Percentiles rank a stretch among this genome's conserved stretches.
Evolutionary conservation across 1,139 yeast species (phyloP).

Genomic region (Suhomyces chickasaworum): DNA sequence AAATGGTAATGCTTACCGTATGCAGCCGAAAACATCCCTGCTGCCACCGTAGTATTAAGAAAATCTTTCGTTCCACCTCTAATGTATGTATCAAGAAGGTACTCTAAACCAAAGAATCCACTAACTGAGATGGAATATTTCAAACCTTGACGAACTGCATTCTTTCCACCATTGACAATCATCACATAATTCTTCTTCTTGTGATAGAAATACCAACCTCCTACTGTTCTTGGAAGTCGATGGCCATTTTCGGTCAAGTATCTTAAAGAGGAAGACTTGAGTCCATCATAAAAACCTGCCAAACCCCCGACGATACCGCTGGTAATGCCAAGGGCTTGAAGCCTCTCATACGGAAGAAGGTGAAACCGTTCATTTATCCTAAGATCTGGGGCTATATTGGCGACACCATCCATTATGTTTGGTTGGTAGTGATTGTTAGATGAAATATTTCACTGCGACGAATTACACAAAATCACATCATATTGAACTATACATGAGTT

Average conservation of each 20-base stretch:
- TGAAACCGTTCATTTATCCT: constrained; percentile 42
- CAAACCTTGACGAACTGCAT: constrained; percentile 45
- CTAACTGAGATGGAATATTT: constrained; percentile 53
- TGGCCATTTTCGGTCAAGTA: constrained; percentile 84
- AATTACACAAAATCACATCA: constrained; percentile 9
- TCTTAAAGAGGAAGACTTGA: constrained; percentile 55
- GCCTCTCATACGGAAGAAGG: constrained; percentile 39
- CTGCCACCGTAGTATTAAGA: constrained; percentile 59
- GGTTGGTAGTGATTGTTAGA: not conserved
- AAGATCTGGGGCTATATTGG: constrained; percentile 6
- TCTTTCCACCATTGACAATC: constrained; percentile 53
- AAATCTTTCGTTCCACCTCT: constrained; percentile 60
- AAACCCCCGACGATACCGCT: constrained; percentile 60
- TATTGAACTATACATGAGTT: constrained; percentile 5
- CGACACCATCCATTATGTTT: not conserved
- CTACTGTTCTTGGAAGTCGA: constrained; percentile 72
- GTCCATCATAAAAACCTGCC: constrained; percentile 66
- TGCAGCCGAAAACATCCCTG: constrained; percentile 51
- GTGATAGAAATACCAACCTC: constrained; percentile 90
- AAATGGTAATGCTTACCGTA: constrained; percentile 51
- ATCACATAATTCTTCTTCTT: constrained; percentile 81
- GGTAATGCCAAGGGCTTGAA: constrained; percentile 34
- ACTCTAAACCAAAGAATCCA: constrained; percentile 63
- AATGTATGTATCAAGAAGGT: constrained; percentile 50
- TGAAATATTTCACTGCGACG: constrained; percentile 1